phyloP scores from a whole-genome alignment of 2,329 filamentous ascomycete genomes.

The Lecanicillium sp. region DNA sequence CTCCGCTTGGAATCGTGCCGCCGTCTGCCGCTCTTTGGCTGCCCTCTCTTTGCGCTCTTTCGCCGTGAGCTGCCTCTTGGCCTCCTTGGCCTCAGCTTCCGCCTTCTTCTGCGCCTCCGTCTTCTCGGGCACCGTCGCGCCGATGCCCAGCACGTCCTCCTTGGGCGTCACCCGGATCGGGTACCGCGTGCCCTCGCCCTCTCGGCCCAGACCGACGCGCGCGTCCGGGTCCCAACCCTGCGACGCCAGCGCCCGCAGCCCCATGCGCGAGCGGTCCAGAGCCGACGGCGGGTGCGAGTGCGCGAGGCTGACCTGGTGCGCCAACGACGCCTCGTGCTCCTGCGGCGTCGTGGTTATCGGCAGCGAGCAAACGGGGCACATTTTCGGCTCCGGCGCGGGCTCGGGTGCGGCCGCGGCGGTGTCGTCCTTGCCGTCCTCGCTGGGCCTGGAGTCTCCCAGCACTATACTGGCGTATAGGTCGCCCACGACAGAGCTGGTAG shows the following conservation, averaged over 20 bases:
- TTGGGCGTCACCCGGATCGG: conserved; percentile 71
- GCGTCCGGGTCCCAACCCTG: conserved; percentile 73
- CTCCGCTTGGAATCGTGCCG: conserved; percentile 59
- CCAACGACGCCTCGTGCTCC: conserved; percentile 56
- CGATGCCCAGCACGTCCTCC: conserved; percentile 68
- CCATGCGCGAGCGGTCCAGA: conserved; percentile 64
- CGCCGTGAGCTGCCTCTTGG: conserved; percentile 55
- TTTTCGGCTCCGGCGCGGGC: conserved; percentile 14
- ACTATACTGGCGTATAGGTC: conserved; percentile 65
- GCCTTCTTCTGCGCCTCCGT: conserved; percentile 34
- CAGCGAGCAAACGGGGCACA: conserved; percentile 33
- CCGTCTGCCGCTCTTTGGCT: conserved; percentile 54
- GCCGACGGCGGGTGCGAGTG: conserved; percentile 69
- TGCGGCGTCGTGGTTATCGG: conserved; percentile 26
- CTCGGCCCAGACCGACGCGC: conserved; percentile 63
- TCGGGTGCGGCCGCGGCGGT: conserved; percentile 3
- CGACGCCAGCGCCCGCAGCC: conserved; percentile 57
- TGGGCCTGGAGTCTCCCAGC: conserved; percentile 34
- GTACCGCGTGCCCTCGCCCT: conserved; percentile 60
- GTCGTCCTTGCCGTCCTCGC: conserved; percentile 18
- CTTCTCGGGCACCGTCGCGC: conserved; percentile 41
- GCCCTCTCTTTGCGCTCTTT: conserved; percentile 61
- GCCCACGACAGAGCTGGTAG: conserved; percentile 32
- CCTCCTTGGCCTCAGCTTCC: conserved; percentile 36
- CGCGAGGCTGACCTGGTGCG: conserved; percentile 63